Evolutionary conservation across 139 green algal species (phyloP).

Genomic region (Chlorella sp.): DNA sequence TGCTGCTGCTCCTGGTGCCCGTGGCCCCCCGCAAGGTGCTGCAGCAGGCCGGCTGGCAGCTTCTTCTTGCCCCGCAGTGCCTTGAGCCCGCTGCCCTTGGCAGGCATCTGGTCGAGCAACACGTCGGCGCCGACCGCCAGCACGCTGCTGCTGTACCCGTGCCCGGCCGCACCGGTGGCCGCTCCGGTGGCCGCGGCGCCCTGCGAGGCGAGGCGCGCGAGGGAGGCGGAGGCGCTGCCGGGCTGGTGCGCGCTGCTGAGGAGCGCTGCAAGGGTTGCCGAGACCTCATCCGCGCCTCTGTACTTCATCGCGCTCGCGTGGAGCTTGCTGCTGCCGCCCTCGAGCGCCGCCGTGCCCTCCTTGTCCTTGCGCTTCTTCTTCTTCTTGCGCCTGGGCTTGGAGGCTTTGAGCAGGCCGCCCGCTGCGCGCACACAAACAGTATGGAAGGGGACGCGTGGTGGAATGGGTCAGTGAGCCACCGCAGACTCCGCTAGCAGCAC

Average conservation of each 20-base stretch:
- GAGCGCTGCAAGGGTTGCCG: neutral
- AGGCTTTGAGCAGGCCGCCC: neutral
- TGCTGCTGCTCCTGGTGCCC: neutral
- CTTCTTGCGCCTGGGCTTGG: neutral
- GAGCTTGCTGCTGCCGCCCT: neutral
- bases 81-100: no score
- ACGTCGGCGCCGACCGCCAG: neutral
- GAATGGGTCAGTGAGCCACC: neutral
- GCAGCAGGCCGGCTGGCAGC: neutral
- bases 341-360: neutral
- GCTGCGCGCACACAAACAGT: neutral
- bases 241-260: neutral
- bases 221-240: no score
- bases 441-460: neutral
- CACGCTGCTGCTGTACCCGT: neutral
- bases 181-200: neutral
- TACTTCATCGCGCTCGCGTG: no score
- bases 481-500: no score
- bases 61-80: no score
- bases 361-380: constrained; percentile 5
- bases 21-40: neutral
- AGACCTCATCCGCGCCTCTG: no score
- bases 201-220: no score
- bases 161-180: neutral
- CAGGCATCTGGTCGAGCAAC: neutral